Percentiles rank a stretch among this genome's conserved stretches.
Evolutionary conservation across 2,329 filamentous ascomycete genomes (phyloP).

Genomic region (Paecilomyces sp.): DNA sequence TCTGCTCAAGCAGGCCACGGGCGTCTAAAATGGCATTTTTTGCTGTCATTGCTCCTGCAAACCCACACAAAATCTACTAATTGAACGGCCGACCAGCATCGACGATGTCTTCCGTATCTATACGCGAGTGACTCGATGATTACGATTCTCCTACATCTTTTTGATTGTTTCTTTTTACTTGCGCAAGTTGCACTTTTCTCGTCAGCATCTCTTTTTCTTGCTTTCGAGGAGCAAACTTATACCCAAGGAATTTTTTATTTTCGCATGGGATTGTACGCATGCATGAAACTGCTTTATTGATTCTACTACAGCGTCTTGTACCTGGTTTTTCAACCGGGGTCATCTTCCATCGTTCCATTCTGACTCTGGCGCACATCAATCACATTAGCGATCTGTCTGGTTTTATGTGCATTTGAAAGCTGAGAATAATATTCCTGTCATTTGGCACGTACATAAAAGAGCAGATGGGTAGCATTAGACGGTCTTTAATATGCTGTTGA

Average conservation of each 20-base stretch:
- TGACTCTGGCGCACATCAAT: not conserved
- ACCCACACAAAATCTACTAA: not conserved
- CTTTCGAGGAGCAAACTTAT: not conserved
- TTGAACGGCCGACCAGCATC: not conserved
- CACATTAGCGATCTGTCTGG: not conserved
- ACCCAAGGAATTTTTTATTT: not conserved
- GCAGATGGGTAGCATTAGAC: not conserved
- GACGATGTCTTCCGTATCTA: not conserved
- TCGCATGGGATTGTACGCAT: not conserved
- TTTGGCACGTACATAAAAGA: not conserved
- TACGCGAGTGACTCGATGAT: not conserved
- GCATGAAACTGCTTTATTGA: not conserved
- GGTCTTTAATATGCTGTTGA: not conserved
- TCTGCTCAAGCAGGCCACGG: conserved; percentile 16
- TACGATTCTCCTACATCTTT: not conserved
- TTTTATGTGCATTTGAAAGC: not conserved
- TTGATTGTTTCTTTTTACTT: not conserved
- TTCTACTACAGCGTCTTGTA: not conserved
- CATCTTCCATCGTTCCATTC: not conserved
- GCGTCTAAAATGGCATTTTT: not conserved
- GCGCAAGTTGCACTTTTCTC: not conserved
- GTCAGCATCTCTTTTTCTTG: not conserved
- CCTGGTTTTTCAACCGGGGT: not conserved
- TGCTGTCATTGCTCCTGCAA: not conserved
- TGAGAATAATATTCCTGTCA: not conserved